Evolutionary conservation across 345 rosid genomes (phyloP), one percentile per base, ranked within the genome.

Genomic region (Murraya koenigii): DNA sequence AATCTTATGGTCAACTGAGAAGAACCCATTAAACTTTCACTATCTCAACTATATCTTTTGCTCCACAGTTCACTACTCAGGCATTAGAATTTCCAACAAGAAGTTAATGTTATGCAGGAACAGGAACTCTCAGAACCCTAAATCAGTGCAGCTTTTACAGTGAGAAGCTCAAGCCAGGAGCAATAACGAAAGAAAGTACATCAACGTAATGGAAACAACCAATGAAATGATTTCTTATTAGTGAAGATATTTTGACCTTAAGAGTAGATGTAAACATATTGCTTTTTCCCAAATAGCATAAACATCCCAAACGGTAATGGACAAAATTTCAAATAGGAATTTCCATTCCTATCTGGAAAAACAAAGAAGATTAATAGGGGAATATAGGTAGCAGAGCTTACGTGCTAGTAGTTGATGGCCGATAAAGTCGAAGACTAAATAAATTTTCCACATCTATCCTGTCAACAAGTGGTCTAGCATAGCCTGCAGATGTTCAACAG

Each of bases 391-490:
- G 62, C 66, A 80, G 39, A 36, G 77, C 95, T 89, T 87, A 97
- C 99, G 98, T 97, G 88, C 93, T 90, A 80, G 74, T 89, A 78
- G 99, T 97, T 62, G 98, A 94, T 81, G 99, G 97, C 74, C 99
- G 91, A 84, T 97, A 97, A 71, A 97, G 97, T 66, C 99, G 87
- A 79, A 77, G 84, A 72, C 88, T 80, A 52, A 97, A 95, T 66
- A 80, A 83, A 64, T 92, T 94, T 80, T 89, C 89, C 7, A 60
- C 81, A 82, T 96, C 98, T 75, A 96, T 91, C 58, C 82, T 88
- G 81, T 96, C 99, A 80, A 97, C 95, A 61, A 97, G 97, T 0
- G 99, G 99, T 77, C 91, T 89, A 32, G 98, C 99, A 85, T 96
- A 96, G 58, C 97, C 98, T 94, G 90, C 26, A 58, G n/a, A 49